Percentiles rank a stretch among this genome's conserved stretches.
These are phyloP conservation scores for Moesziomyces aphidis DNA, from an alignment of 1,284 basidiomycete species.

Conservation along the genomic window DNA sequence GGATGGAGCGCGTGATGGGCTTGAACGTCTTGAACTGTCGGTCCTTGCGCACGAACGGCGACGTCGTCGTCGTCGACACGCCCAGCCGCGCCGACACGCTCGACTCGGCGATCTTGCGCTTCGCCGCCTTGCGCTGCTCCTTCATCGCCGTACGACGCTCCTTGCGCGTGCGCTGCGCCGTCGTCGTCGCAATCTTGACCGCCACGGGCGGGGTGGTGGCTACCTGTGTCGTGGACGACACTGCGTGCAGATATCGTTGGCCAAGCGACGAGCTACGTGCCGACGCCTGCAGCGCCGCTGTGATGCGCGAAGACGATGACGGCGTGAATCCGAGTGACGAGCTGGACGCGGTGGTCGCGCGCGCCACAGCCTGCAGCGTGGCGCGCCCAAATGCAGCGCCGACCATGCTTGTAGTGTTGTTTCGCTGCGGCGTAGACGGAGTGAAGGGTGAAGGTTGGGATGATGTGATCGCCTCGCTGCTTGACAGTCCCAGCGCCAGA, in stretches of 20 bases:
- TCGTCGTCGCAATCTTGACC: background rate
- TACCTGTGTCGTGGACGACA: constrained; percentile 31
- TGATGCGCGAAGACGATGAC: constrained; percentile 25
- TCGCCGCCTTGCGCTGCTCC: constrained; percentile 47
- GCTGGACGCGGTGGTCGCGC: constrained; percentile 20
- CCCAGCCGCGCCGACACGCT: constrained; percentile 61
- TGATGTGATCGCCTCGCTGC: background rate
- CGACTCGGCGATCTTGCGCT: constrained; percentile 40
- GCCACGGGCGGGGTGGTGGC: background rate
- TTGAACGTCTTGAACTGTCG: constrained; percentile 85
- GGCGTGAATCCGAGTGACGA: constrained; percentile 12
- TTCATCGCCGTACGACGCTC: constrained; percentile 57
- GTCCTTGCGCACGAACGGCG: constrained; percentile 64
- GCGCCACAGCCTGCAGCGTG: constrained; percentile 28
- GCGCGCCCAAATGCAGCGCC: constrained; percentile 28
- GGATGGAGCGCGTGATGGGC: constrained; percentile 83
- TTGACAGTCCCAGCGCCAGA: no score
- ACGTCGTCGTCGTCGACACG: constrained; percentile 44
- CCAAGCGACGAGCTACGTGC: constrained; percentile 1
- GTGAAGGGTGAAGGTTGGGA: constrained; percentile 1
- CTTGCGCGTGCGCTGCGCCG: constrained; percentile 34
- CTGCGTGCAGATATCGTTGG: constrained; percentile 19
- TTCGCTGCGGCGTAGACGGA: constrained; percentile 5
- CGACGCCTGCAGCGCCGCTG: constrained; percentile 20
- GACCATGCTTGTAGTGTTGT: constrained; percentile 11